Evolutionary conservation across 2,329 filamentous ascomycete genomes (phyloP).

Genomic region (Bertia moriformis): DNA sequence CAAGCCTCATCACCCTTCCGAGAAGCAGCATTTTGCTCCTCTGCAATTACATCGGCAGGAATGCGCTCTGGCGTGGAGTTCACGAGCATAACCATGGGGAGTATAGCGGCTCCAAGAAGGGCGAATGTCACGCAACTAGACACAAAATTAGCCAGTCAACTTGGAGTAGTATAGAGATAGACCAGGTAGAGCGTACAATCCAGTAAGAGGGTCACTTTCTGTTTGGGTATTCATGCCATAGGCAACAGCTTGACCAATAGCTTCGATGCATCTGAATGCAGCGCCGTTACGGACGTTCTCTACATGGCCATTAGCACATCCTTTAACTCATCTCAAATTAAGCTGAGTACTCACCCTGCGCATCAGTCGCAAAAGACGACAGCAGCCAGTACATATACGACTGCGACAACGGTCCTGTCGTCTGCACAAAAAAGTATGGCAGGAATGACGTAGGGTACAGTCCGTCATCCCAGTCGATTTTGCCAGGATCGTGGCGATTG

Average conservation of each 20-base stretch:
- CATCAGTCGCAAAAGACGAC: conserved; percentile 24
- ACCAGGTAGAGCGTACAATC: conserved; percentile 20
- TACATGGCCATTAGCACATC: conserved; percentile 5
- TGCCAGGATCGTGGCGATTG: conserved; percentile 18
- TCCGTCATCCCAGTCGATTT: conserved; percentile 28
- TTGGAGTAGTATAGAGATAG: not conserved
- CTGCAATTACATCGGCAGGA: conserved; percentile 20
- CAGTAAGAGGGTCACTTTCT: conserved; percentile 17
- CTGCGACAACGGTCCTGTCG: conserved; percentile 22
- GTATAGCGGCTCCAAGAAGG: conserved; percentile 16
- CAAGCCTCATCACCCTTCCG: not conserved
- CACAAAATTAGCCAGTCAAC: conserved; percentile 2
- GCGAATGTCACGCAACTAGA: conserved; percentile 20
- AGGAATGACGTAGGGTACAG: conserved; percentile 25
- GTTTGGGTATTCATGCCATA: conserved; percentile 25
- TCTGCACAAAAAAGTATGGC: conserved; percentile 31
- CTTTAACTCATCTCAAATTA: too few relatives aligned
- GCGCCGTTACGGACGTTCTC: conserved; percentile 25
- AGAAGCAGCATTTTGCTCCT: conserved; percentile 9
- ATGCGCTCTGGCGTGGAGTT: conserved; percentile 22
- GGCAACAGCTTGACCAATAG: conserved; percentile 21
- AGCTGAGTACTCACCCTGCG: conserved; percentile 19
- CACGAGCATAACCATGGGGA: conserved; percentile 21
- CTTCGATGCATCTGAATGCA: conserved; percentile 23
- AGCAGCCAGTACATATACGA: conserved; percentile 28